These are phyloP conservation scores for Pyrus betulifolia DNA, from an alignment of 306 rosid genomes.

Conservation along the genomic window DNA sequence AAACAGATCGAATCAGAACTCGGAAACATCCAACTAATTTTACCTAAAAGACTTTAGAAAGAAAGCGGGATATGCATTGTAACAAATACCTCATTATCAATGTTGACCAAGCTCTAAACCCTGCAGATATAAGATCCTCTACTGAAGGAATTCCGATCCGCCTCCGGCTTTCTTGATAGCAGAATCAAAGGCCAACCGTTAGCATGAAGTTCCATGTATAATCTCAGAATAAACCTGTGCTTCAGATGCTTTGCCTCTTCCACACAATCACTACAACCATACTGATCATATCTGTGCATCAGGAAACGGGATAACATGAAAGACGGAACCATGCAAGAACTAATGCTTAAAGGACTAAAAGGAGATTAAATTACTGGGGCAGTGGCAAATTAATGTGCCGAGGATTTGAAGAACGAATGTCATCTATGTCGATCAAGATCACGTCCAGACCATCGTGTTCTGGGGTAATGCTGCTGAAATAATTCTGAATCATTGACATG, in stretches of 20 bases:
- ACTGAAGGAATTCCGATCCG: slow-evolving; percentile 34
- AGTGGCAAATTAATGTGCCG: slow-evolving; percentile 7
- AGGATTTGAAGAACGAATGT: slow-evolving; percentile 32
- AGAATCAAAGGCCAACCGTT: slow-evolving; percentile 68
- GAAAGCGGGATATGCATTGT: not conserved
- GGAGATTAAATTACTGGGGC: slow-evolving; percentile 29
- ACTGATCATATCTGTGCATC: slow-evolving; percentile 31
- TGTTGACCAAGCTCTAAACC: slow-evolving; percentile 50
- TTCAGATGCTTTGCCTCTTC: slow-evolving; percentile 43
- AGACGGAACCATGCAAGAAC: not conserved
- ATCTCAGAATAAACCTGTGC: slow-evolving; percentile 32
- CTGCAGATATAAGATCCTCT: slow-evolving; percentile 48
- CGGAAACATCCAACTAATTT: not conserved
- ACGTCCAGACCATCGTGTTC: slow-evolving; percentile 39
- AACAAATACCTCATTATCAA: slow-evolving; percentile 66
- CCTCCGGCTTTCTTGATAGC: slow-evolving; percentile 48
- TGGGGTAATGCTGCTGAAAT: slow-evolving; percentile 32
- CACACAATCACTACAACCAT: slow-evolving; percentile 32
- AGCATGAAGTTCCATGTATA: slow-evolving; percentile 45
- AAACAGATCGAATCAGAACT: not conserved
- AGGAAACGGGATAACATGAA: not conserved
- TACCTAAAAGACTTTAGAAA: not conserved
- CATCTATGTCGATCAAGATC: slow-evolving; percentile 69
- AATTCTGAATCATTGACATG: slow-evolving; percentile 36
- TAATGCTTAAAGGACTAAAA: not conserved